phyloP scores from a whole-genome alignment of 2,329 filamentous ascomycete species.

The Pseudocercospora ulei region DNA sequence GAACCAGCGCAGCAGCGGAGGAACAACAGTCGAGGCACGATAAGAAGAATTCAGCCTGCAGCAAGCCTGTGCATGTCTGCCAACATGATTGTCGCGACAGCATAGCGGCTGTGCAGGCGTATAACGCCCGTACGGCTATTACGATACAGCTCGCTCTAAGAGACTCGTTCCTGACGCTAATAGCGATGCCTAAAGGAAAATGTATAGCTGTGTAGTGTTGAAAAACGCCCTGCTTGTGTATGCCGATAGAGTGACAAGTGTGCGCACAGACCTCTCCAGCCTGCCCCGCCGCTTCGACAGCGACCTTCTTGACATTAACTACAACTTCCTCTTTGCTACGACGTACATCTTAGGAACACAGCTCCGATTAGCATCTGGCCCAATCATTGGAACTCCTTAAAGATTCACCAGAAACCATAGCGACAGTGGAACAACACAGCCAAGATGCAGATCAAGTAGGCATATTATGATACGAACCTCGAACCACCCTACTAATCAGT shows the following conservation, averaged over 20 bases:
- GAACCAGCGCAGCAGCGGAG: too few relatives aligned
- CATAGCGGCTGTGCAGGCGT: background rate
- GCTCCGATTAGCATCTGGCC: background rate
- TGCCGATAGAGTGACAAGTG: background rate
- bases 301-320: too few relatives aligned
- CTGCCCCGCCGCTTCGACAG: too few relatives aligned
- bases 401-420: background rate
- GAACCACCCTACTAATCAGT: background rate
- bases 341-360: background rate
- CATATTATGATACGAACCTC: background rate
- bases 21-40: too few relatives aligned
- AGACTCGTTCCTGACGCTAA: background rate
- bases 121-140: background rate
- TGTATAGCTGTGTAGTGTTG: too few relatives aligned
- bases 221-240: background rate
- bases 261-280: background rate
- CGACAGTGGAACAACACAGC: background rate
- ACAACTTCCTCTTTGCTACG: background rate
- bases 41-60: too few relatives aligned
- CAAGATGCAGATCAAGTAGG: conserved; percentile 15
- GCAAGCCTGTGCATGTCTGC: too few relatives aligned
- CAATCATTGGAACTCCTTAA: background rate
- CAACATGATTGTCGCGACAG: too few relatives aligned
- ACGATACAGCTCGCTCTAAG: background rate
- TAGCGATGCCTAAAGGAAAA: conserved; percentile 1